Percentiles rank a stretch among this genome's conserved stretches.
Conservation (phyloP, 345 rosid species). For the Eucalyptus grandis region DNA sequence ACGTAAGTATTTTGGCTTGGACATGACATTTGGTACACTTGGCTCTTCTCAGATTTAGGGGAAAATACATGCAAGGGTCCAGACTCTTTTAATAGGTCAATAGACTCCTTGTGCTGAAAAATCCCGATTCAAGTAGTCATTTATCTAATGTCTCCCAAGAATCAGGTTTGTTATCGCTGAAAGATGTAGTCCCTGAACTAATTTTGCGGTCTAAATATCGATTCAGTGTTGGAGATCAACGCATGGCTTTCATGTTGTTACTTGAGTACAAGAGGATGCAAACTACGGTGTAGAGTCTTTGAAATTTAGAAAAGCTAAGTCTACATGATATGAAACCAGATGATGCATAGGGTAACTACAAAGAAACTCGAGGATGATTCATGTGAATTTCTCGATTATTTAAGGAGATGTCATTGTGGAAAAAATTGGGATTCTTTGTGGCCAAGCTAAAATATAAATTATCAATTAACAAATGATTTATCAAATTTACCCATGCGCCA, state of each 20-base stretch:
- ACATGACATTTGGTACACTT: background rate
- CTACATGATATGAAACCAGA: background rate
- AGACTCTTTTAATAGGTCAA: background rate
- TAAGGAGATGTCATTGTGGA: too few species aligned
- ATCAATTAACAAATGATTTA: too few species aligned
- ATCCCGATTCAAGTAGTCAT: background rate
- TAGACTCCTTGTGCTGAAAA: background rate
- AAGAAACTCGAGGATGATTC: background rate
- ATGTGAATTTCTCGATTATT: too few species aligned
- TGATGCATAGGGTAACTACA: background rate
- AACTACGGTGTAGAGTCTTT: background rate
- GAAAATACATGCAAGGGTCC: background rate
- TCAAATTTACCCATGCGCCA: background rate
- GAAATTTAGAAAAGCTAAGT: background rate
- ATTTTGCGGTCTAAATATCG: background rate
- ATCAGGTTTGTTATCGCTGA: background rate
- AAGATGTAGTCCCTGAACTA: background rate
- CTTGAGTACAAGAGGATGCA: background rate
- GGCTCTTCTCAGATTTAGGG: background rate
- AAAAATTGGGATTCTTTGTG: too few species aligned
- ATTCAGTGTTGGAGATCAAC: background rate
- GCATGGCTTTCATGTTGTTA: background rate
- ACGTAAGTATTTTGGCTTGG: background rate
- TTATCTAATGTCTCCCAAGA: background rate
- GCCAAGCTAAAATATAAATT: too few species aligned